phyloP scores from a whole-genome alignment of 2,329 filamentous ascomycete genomes.

The Aureobasidium pullulans region DNA sequence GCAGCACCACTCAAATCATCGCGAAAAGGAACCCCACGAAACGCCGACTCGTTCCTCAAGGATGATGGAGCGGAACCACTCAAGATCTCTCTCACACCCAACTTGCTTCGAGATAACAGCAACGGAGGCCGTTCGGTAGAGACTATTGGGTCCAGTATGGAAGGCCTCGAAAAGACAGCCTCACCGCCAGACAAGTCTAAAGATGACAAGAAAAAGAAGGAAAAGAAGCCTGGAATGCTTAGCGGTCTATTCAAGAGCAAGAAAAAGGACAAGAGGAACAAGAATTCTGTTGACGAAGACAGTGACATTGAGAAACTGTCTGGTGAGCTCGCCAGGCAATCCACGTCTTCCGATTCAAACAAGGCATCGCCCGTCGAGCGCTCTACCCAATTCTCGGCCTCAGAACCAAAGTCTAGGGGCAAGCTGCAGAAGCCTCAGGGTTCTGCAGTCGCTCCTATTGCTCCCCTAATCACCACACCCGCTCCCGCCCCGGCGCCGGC shows the following conservation, averaged over 20 bases:
- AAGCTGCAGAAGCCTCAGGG: slow-evolving; percentile 21
- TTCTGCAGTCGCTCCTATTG: background rate
- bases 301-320: slow-evolving; percentile 27
- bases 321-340: slow-evolving; percentile 17
- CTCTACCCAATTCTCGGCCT: background rate
- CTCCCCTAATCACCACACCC: background rate
- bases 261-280: slow-evolving; percentile 56
- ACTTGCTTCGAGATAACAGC: slow-evolving; percentile 75
- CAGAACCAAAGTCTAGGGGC: slow-evolving; percentile 14
- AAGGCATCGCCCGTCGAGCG: background rate
- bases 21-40: slow-evolving; percentile 77
- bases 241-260: slow-evolving; percentile 63
- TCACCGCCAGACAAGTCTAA: slow-evolving; percentile 56
- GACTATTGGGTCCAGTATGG: slow-evolving; percentile 52
- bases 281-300: slow-evolving; percentile 27
- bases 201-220: slow-evolving; percentile 68
- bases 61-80: slow-evolving; percentile 92
- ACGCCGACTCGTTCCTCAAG: slow-evolving; percentile 95
- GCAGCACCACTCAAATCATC: slow-evolving; percentile 55
- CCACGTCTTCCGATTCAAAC: background rate
- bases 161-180: slow-evolving; percentile 64
- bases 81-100: slow-evolving; percentile 94
- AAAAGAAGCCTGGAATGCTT: slow-evolving; percentile 64
- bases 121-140: slow-evolving; percentile 20
- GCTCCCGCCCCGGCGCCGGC: background rate